Percentiles rank a stretch among this genome's conserved stretches.
Evolutionary conservation across 1,139 yeast species (phyloP).

Genomic region (Protomyces macrosporus): DNA sequence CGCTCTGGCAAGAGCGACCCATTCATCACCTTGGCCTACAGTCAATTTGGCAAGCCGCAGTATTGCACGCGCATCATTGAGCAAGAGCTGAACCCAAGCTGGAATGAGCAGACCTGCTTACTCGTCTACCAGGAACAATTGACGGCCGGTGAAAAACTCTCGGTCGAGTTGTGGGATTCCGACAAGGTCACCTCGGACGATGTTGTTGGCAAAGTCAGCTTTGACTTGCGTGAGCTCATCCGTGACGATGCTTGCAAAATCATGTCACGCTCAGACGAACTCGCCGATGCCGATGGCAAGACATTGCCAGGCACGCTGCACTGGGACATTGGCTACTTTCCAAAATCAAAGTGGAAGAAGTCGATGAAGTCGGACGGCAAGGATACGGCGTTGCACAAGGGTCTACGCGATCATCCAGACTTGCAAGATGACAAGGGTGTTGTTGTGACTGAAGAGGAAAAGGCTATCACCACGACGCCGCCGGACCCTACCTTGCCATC

Average conservation of each 20-base stretch:
- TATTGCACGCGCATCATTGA: constrained; percentile 27
- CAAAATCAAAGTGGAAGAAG: constrained; percentile 13
- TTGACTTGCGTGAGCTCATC: constrained; percentile 23
- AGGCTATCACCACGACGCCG: constrained; percentile 23
- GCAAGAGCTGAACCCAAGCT: constrained; percentile 24
- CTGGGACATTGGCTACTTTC: constrained; percentile 26
- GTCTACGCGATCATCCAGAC: constrained; percentile 13
- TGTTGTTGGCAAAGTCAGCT: constrained; percentile 23
- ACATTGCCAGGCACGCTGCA: constrained; percentile 22
- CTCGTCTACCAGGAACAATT: constrained; percentile 27
- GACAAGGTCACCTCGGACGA: constrained; percentile 25
- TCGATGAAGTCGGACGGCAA: constrained; percentile 23
- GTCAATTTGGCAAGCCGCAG: constrained; percentile 25
- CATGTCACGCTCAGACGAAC: constrained; percentile 13
- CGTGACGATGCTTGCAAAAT: constrained; percentile 11
- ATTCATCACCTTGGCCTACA: constrained; percentile 24
- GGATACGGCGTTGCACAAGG: constrained; percentile 15
- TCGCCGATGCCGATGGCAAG: constrained; percentile 17
- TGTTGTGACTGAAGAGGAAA: constrained; percentile 20
- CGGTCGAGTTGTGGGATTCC: constrained; percentile 26
- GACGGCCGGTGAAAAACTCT: constrained; percentile 26
- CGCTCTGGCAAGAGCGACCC: constrained; percentile 26
- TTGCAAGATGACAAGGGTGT: constrained; percentile 24
- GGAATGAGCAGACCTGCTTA: constrained; percentile 26
- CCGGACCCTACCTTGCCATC: constrained; percentile 26